Conservation (phyloP, 2,329 filamentous ascomycete genomes). For the Talaromyces amestolkiae region DNA sequence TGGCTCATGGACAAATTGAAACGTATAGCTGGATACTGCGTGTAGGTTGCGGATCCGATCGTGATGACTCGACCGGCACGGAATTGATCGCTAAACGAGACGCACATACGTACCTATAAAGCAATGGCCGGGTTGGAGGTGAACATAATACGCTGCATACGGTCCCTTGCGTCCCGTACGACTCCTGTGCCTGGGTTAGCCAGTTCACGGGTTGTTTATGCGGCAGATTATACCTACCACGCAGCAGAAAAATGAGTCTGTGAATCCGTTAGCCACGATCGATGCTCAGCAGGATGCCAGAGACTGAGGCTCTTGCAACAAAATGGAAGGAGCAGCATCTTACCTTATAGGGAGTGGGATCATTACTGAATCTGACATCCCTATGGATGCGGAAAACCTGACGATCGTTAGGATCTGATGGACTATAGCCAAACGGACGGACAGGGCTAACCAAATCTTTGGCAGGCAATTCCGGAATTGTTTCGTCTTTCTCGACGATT, state of each 20-base stretch:
- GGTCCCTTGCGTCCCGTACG: constrained; percentile 82
- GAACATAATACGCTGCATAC: constrained; percentile 85
- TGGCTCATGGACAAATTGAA: background rate
- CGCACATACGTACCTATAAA: constrained; percentile 65
- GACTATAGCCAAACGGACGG: background rate
- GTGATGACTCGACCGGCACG: too few species aligned
- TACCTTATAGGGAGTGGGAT: constrained; percentile 86
- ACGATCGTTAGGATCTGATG: constrained; percentile 14
- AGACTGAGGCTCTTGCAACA: background rate
- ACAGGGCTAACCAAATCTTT: constrained; percentile 67
- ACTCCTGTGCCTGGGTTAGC: constrained; percentile 52
- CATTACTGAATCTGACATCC: constrained; percentile 78
- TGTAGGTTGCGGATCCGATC: background rate
- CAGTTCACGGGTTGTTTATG: constrained; percentile 22
- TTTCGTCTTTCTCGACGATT: constrained; percentile 70
- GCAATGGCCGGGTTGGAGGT: constrained; percentile 68
- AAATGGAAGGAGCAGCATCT: constrained; percentile 22
- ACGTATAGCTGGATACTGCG: background rate
- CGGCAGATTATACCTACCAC: constrained; percentile 52
- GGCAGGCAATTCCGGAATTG: constrained; percentile 78
- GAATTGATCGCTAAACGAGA: background rate
- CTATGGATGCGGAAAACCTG: constrained; percentile 81
- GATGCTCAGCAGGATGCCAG: background rate
- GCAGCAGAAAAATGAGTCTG: constrained; percentile 79
- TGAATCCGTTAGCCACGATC: constrained; percentile 26